These are phyloP conservation scores for Diaporthe caulivora DNA, from an alignment of 2,329 filamentous ascomycete genomes.

Conservation along the genomic window DNA sequence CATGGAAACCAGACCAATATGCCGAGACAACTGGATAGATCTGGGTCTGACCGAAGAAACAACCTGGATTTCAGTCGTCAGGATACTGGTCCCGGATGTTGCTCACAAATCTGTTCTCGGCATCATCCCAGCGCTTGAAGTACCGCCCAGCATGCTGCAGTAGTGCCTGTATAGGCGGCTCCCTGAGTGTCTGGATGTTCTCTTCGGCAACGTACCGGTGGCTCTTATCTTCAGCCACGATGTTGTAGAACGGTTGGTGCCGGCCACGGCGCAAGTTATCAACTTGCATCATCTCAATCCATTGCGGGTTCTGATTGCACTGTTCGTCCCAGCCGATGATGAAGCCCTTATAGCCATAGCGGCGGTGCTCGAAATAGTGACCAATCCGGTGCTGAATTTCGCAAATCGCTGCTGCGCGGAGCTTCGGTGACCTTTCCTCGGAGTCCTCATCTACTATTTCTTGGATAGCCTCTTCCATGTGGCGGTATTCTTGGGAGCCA, in stretches of 20 bases:
- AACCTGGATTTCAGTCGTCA: conserved; percentile 64
- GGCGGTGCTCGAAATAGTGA: conserved; percentile 70
- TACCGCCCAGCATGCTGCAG: conserved; percentile 69
- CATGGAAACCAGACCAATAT: no score
- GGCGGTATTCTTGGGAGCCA: neutral
- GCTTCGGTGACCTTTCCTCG: neutral
- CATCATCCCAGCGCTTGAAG: conserved; percentile 73
- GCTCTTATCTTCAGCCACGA: conserved; percentile 72
- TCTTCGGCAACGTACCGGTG: conserved; percentile 77
- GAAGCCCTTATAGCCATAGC: conserved; percentile 72
- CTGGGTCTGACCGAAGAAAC: no score
- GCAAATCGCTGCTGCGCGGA: neutral
- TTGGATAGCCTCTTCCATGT: neutral
- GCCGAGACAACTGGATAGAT: no score
- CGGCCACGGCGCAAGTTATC: conserved; percentile 68
- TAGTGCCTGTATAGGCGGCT: conserved; percentile 58
- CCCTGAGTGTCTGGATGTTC: conserved; percentile 65
- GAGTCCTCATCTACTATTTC: neutral
- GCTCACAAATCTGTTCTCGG: conserved; percentile 67
- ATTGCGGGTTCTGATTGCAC: conserved; percentile 60
- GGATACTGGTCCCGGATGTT: conserved; percentile 77
- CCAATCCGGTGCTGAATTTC: conserved; percentile 62
- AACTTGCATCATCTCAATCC: conserved; percentile 73
- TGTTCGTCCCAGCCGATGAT: conserved; percentile 71
- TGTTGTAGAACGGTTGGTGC: conserved; percentile 76